Conservation (phyloP, 768 basidiomycete genomes). For the Coprinellus aureogranulatus region DNA sequence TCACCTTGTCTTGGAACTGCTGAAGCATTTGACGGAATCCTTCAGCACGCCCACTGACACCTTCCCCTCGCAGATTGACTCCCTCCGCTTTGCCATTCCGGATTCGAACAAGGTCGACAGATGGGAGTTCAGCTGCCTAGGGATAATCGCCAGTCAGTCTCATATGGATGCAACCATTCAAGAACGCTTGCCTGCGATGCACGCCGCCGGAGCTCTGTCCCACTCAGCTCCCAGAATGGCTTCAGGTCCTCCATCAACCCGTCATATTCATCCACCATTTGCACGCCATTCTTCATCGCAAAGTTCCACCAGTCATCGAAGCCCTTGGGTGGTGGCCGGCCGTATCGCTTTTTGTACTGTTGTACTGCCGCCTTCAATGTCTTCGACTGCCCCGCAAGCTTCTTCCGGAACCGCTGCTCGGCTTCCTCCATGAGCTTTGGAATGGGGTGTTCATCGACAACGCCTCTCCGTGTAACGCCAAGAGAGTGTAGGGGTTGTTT, state of each 20-base stretch:
- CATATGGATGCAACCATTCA: not conserved
- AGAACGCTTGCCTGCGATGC: slow-evolving; percentile 42
- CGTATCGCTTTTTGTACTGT: slow-evolving; percentile 73
- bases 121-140: slow-evolving; percentile 71
- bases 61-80: slow-evolving; percentile 46
- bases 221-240: slow-evolving; percentile 71
- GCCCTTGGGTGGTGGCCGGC: slow-evolving; percentile 71
- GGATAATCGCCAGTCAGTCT: not conserved
- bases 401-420: slow-evolving; percentile 56
- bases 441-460: slow-evolving; percentile 60
- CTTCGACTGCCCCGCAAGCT: slow-evolving; percentile 67
- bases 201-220: slow-evolving; percentile 60
- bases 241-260: slow-evolving; percentile 63
- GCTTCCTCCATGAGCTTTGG: slow-evolving; percentile 73
- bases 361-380: slow-evolving; percentile 68
- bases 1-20: slow-evolving; percentile 57
- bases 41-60: slow-evolving; percentile 65
- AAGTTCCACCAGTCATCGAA: slow-evolving; percentile 85
- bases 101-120: slow-evolving; percentile 74
- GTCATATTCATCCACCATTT: slow-evolving; percentile 82
- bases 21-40: slow-evolving; percentile 72
- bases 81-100: slow-evolving; percentile 54
- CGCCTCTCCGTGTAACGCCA: slow-evolving; percentile 2
- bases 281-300: slow-evolving; percentile 59
- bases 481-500: not conserved